Conservation (phyloP, 1,284 basidiomycete species). For the Moesziomyces aphidis region DNA sequence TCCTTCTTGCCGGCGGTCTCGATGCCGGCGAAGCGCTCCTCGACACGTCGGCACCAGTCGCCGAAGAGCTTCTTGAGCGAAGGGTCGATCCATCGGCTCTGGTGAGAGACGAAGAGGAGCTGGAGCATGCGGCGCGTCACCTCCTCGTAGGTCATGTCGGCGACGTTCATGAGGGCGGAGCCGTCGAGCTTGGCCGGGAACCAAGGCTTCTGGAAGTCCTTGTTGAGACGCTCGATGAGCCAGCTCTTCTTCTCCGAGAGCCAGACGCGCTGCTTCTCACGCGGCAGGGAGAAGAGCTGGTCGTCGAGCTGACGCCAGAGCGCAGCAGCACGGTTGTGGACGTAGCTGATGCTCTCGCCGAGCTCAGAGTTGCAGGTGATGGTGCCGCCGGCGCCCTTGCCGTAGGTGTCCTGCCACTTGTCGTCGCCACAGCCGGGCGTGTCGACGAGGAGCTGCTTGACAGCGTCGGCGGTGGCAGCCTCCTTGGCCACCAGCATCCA, state of each 20-base stretch:
- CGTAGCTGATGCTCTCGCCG: conserved; percentile 97
- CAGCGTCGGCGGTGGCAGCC: conserved; percentile 90
- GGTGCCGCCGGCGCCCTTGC: conserved; percentile 87
- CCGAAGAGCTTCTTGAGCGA: conserved; percentile 95
- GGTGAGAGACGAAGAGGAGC: conserved; percentile 91
- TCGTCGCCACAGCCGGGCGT: conserved; percentile 91
- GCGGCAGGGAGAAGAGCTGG: conserved; percentile 85
- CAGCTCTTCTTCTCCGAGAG: conserved; percentile 86
- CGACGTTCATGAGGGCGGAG: conserved; percentile 79
- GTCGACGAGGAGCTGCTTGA: conserved; percentile 96
- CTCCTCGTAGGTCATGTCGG: conserved; percentile 99
- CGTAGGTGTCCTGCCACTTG: conserved; percentile 94
- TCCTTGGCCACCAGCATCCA: conserved; percentile 99
- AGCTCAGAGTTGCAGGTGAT: conserved; percentile 97
- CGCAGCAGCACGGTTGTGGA: conserved; percentile 88
- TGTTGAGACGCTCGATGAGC: conserved; percentile 91
- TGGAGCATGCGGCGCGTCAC: conserved; percentile 88
- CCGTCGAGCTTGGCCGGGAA: conserved; percentile 70
- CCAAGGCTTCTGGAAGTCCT: conserved; percentile 85
- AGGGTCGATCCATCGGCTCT: conserved; percentile 92
- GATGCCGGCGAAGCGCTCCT: conserved; percentile 79
- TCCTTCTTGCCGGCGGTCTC: conserved; percentile 55
- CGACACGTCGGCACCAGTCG: conserved; percentile 90
- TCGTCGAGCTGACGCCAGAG: conserved; percentile 99
- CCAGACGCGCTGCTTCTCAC: conserved; percentile 93